Percentiles rank a stretch among this genome's conserved stretches.
Conservation (phyloP, 352 stramenopile genomes). For the Pythium aquatile region DNA sequence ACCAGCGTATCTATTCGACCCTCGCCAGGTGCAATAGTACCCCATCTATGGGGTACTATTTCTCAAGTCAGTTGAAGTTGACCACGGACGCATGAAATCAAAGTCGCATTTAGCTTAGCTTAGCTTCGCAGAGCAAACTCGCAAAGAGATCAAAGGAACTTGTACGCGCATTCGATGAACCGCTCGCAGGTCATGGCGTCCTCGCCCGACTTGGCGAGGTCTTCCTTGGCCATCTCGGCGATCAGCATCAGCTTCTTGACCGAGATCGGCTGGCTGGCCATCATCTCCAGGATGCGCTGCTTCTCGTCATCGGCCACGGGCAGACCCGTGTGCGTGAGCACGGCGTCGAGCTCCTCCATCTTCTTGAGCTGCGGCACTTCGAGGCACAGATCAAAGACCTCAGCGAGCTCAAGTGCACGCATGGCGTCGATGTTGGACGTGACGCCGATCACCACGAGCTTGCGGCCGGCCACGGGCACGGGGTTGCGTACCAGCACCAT, state of each 20-base stretch:
- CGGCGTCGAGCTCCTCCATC: constrained; percentile 87
- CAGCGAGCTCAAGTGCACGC: constrained; percentile 91
- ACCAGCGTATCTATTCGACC: constrained; percentile 1
- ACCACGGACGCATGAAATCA: constrained; percentile 2
- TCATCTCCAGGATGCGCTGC: constrained; percentile 60
- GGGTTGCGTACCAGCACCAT: constrained; percentile 98
- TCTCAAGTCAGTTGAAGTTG: constrained; percentile 25
- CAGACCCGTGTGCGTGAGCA: constrained; percentile 81
- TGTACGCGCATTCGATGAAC: constrained; percentile 85
- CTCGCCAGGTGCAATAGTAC: neutral
- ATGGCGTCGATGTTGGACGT: constrained; percentile 92
- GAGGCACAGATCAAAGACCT: constrained; percentile 94
- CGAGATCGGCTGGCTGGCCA: constrained; percentile 92
- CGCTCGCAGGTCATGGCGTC: constrained; percentile 68
- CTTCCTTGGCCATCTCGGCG: constrained; percentile 95
- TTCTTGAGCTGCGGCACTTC: constrained; percentile 91
- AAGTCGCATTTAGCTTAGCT: neutral
- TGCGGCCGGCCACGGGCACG: constrained; percentile 90
- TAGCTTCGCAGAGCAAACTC: too few relatives aligned
- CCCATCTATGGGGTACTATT: constrained; percentile 10
- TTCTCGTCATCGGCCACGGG: constrained; percentile 65
- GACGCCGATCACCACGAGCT: constrained; percentile 96
- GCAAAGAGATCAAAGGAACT: constrained; percentile 34
- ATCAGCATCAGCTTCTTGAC: constrained; percentile 98
- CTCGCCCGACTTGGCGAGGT: constrained; percentile 61